Evolutionary conservation across 2,329 filamentous ascomycete genomes (phyloP).

Genomic region (Epichloe baconii): DNA sequence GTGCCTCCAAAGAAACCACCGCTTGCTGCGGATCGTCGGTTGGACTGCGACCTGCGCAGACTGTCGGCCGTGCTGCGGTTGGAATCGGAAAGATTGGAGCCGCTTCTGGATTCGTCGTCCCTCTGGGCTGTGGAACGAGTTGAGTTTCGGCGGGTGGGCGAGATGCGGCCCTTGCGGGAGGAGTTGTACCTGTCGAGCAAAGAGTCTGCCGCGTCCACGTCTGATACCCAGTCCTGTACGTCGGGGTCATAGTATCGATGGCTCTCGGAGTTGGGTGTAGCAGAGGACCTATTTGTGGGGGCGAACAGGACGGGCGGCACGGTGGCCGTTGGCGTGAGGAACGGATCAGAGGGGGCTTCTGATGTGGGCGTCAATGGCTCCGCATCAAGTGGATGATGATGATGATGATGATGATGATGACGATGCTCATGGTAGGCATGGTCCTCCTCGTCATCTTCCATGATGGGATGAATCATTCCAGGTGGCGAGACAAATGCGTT

Average conservation of each 20-base stretch:
- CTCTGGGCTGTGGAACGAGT: slow-evolving; percentile 21
- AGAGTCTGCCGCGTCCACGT: slow-evolving; percentile 41
- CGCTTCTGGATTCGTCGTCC: slow-evolving; percentile 40
- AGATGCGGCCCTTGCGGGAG: slow-evolving; percentile 20
- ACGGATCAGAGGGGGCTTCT: slow-evolving; percentile 33
- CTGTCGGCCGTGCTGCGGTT: slow-evolving; percentile 33
- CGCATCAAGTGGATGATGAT: background rate
- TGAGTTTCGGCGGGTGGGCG: slow-evolving; percentile 26
- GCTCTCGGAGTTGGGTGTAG: slow-evolving; percentile 29
- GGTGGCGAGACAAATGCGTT: slow-evolving; percentile 17
- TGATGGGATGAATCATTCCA: slow-evolving; percentile 42
- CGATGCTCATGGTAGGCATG: slow-evolving; percentile 12
- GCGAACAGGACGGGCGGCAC: slow-evolving; percentile 12
- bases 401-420: background rate
- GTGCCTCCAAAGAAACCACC: slow-evolving; percentile 17
- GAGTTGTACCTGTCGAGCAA: slow-evolving; percentile 33
- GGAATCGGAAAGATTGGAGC: slow-evolving; percentile 43
- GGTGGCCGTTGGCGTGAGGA: slow-evolving; percentile 29
- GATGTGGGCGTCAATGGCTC: slow-evolving; percentile 20
- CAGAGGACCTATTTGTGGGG: slow-evolving; percentile 19
- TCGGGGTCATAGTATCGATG: slow-evolving; percentile 31
- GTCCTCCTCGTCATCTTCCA: slow-evolving; percentile 45
- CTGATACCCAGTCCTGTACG: slow-evolving; percentile 44
- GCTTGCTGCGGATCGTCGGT: slow-evolving; percentile 18
- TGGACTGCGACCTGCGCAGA: slow-evolving; percentile 22